These are phyloP conservation scores for Ogataea trehalophila DNA, from an alignment of 805 yeast genomes.

Conservation along the genomic window DNA sequence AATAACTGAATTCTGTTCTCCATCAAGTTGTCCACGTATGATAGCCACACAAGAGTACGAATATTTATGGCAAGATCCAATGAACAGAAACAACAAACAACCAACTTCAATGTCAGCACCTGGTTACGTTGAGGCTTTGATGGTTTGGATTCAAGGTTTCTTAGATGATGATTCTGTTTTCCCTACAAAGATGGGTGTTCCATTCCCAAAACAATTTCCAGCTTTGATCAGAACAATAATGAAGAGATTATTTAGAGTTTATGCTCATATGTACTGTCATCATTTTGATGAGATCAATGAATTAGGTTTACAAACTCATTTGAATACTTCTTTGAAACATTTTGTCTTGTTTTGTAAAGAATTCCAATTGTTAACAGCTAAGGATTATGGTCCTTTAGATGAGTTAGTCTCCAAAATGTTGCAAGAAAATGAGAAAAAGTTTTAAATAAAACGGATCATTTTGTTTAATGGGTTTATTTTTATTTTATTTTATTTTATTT, in stretches of 20 bases:
- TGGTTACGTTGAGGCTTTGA: conserved; percentile 85
- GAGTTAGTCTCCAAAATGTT: conserved; percentile 74
- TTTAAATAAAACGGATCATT: not conserved
- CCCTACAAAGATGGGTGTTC: conserved; percentile 88
- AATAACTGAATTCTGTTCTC: conserved; percentile 94
- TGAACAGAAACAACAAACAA: conserved; percentile 45
- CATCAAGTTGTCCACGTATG: conserved; percentile 93
- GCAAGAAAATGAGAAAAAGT: conserved; percentile 27
- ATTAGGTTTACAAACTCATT: conserved; percentile 84
- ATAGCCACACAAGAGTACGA: conserved; percentile 97
- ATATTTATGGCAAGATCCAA: conserved; percentile 91
- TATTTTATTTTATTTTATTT: not conserved
- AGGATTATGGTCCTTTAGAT: conserved; percentile 89
- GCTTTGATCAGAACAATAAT: conserved; percentile 78
- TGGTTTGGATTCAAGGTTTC: conserved; percentile 93
- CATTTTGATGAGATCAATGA: conserved; percentile 95
- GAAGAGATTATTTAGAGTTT: conserved; percentile 87
- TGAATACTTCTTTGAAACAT: conserved; percentile 92
- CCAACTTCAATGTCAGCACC: conserved; percentile 93
- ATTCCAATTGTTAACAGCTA: conserved; percentile 67
- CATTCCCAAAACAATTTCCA: conserved; percentile 82
- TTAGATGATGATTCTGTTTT: conserved; percentile 87
- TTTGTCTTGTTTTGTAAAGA: conserved; percentile 84
- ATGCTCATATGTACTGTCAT: conserved; percentile 97
- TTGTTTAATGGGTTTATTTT: not conserved